phyloP scores from a whole-genome alignment of 2,329 filamentous ascomycete genomes.

The Fusarium penzigii region DNA sequence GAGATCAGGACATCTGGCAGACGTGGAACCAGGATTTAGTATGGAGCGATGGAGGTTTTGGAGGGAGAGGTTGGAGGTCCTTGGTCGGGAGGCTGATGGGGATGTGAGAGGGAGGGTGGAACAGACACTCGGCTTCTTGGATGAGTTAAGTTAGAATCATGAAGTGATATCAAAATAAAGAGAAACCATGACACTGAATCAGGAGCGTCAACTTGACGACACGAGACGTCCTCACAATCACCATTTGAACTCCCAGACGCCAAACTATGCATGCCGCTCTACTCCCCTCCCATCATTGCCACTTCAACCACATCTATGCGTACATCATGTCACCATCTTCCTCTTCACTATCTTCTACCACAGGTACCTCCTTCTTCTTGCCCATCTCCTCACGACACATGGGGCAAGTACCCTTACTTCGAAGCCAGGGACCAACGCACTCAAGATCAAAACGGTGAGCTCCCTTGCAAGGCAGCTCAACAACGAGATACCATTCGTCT shows the following conservation, averaged over 20 bases:
- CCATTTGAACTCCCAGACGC: slow-evolving; percentile 31
- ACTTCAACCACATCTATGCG: slow-evolving; percentile 25
- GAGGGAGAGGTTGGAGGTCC: slow-evolving; percentile 27
- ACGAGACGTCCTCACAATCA: background rate
- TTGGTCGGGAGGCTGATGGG: slow-evolving; percentile 16
- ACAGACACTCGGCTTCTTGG: slow-evolving; percentile 23
- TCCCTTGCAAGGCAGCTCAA: slow-evolving; percentile 62
- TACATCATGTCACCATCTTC: slow-evolving; percentile 54
- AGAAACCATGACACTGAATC: too few species aligned
- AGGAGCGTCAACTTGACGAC: too few species aligned
- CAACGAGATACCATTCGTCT: slow-evolving; percentile 63
- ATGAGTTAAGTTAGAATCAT: background rate
- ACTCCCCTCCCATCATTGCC: background rate
- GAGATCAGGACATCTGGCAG: slow-evolving; percentile 22
- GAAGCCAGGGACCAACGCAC: slow-evolving; percentile 66
- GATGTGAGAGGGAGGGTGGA: slow-evolving; percentile 24
- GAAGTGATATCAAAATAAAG: too few species aligned
- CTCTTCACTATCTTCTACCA: slow-evolving; percentile 49
- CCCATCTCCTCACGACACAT: slow-evolving; percentile 62
- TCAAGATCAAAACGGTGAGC: slow-evolving; percentile 65
- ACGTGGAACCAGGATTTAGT: slow-evolving; percentile 22
- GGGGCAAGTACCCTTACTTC: slow-evolving; percentile 64
- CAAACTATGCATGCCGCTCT: slow-evolving; percentile 21
- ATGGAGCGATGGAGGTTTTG: slow-evolving; percentile 34
- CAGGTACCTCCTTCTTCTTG: slow-evolving; percentile 51